Evolutionary conservation across 768 basidiomycete species (phyloP).

Genomic region (Russula vinacea): DNA sequence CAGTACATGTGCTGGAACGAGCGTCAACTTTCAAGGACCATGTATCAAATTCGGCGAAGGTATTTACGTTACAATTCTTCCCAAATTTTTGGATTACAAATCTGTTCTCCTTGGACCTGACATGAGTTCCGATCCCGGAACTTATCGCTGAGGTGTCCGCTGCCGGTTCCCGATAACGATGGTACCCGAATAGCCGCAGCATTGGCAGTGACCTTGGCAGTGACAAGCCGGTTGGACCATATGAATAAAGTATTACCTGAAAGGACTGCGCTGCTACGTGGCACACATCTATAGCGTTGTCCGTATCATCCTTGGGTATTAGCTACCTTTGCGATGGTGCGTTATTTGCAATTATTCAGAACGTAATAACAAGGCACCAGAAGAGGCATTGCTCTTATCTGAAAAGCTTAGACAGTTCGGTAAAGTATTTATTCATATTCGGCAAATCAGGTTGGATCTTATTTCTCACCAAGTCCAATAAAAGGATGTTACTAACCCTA

Average conservation of each 20-base stretch:
- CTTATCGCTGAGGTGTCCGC: not conserved
- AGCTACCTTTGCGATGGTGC: too few species aligned
- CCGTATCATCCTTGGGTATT: too few species aligned
- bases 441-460: not conserved
- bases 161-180: not conserved
- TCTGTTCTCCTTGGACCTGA: not conserved
- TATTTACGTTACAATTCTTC: conserved; percentile 3
- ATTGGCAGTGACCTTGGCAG: not conserved
- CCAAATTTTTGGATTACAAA: not conserved
- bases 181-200: not conserved
- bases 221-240: not conserved
- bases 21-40: not conserved
- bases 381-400: conserved; percentile 7
- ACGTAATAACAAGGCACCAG: conserved; percentile 10
- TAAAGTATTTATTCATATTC: too few species aligned
- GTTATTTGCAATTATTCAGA: not conserved
- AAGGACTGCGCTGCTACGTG: conserved; percentile 1
- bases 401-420: not conserved
- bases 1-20: not conserved
- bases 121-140: not conserved
- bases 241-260: not conserved
- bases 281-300: not conserved
- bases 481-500: not conserved
- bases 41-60: conserved; percentile 7
- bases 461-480: not conserved